phyloP scores from a whole-genome alignment of 2,329 filamentous ascomycete species.

The Biscogniauxia mediterranea region DNA sequence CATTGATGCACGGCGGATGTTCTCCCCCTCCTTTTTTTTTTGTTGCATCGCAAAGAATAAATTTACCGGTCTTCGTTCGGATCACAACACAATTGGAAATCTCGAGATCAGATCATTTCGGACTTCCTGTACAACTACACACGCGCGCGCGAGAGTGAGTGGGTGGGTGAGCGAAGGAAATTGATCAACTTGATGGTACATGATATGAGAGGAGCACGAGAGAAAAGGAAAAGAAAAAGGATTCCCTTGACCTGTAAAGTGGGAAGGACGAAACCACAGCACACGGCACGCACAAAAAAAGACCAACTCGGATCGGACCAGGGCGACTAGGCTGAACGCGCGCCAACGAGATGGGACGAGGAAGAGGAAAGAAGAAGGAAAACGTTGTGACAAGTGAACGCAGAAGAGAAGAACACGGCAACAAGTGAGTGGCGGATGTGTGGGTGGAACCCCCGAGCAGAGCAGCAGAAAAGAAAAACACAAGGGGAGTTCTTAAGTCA shows the following conservation, averaged over 20 bases:
- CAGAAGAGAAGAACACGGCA: background rate
- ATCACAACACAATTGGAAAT: background rate
- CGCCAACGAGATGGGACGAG: background rate
- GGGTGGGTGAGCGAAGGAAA: background rate
- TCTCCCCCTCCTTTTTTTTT: conserved; percentile 4
- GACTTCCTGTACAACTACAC: background rate
- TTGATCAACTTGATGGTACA: background rate
- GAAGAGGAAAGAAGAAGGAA: background rate
- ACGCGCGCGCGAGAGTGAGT: background rate
- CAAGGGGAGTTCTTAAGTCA: background rate
- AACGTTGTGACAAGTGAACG: background rate
- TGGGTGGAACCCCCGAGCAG: background rate
- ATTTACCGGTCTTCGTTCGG: background rate
- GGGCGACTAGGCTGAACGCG: background rate
- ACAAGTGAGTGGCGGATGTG: background rate
- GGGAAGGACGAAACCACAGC: background rate
- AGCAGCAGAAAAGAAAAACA: background rate
- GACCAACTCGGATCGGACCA: background rate
- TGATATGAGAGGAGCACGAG: background rate
- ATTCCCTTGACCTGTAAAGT: background rate
- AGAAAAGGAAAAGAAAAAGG: background rate
- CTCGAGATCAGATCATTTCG: background rate
- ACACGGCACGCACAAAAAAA: background rate
- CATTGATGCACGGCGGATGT: conserved; percentile 20
- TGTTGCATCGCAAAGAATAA: background rate